Conservation (phyloP, 2,329 filamentous ascomycete species). For the Davidsoniella australis region DNA sequence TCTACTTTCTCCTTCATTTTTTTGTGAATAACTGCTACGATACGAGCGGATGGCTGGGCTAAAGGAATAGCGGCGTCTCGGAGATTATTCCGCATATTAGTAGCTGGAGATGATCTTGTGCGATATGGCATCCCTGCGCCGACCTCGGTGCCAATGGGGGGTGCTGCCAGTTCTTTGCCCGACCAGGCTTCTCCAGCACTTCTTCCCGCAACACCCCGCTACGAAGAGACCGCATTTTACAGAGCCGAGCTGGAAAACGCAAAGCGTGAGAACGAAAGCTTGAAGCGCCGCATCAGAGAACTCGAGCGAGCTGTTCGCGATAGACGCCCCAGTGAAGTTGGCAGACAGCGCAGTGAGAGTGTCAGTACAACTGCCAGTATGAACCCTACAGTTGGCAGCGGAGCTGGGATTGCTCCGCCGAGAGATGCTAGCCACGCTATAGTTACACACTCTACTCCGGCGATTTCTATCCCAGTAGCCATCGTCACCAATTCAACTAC, state of each 20-base stretch:
- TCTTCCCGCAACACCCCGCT: slow-evolving; percentile 39
- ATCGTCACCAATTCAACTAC: slow-evolving; percentile 26
- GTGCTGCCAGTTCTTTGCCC: slow-evolving; percentile 9
- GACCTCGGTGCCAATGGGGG: slow-evolving; percentile 16
- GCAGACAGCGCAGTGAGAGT: slow-evolving; percentile 36
- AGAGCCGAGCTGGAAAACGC: slow-evolving; percentile 42
- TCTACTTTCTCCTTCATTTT: too few species aligned
- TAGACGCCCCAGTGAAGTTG: slow-evolving; percentile 29
- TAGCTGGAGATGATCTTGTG: too few species aligned
- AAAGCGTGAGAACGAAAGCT: slow-evolving; percentile 45
- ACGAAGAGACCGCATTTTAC: slow-evolving; percentile 45
- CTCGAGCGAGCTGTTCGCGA: slow-evolving; percentile 39
- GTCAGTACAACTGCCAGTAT: slow-evolving; percentile 33
- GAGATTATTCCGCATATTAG: too few species aligned
- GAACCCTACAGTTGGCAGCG: slow-evolving; percentile 19
- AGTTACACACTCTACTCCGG: background rate
- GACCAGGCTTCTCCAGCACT: slow-evolving; percentile 31
- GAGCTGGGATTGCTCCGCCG: slow-evolving; percentile 14
- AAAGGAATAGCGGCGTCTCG: too few species aligned
- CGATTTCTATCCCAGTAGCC: background rate
- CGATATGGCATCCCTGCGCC: slow-evolving; percentile 22
- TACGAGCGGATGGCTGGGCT: too few species aligned
- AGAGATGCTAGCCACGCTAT: slow-evolving; percentile 7
- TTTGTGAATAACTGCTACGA: too few species aligned
- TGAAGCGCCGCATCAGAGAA: slow-evolving; percentile 45